Conservation (phyloP, 768 basidiomycete species). For the Clavaria fumosa region DNA sequence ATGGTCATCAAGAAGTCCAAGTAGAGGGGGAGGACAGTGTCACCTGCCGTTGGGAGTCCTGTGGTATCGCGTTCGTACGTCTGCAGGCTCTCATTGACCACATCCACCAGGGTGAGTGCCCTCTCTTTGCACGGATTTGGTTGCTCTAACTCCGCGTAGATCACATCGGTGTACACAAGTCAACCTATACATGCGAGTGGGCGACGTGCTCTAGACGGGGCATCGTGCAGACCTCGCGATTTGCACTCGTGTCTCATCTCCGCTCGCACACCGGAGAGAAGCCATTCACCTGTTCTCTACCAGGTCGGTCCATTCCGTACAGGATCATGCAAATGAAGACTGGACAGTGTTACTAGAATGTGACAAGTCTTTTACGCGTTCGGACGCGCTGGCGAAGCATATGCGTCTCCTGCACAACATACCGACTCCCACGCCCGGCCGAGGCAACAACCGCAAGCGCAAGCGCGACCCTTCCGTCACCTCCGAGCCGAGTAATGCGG, state of each 20-base stretch:
- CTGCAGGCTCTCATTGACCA: conserved; percentile 67
- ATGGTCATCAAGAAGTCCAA: conserved; percentile 20
- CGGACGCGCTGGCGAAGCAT: conserved; percentile 86
- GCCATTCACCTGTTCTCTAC: conserved; percentile 69
- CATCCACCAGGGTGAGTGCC: conserved; percentile 56
- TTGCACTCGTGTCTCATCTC: conserved; percentile 81
- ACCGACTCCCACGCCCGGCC: conserved; percentile 53
- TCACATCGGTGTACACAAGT: conserved; percentile 73
- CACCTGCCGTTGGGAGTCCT: conserved; percentile 76
- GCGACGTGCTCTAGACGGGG: conserved; percentile 64
- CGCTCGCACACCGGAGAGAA: conserved; percentile 92
- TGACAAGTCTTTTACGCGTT: conserved; percentile 89
- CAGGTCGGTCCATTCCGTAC: conserved; percentile 37
- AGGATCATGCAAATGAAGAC: background rate
- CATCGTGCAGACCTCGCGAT: conserved; percentile 74
- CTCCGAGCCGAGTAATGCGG: conserved; percentile 12
- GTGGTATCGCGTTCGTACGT: conserved; percentile 56
- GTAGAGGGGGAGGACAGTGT: conserved; percentile 50
- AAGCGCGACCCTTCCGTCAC: conserved; percentile 23
- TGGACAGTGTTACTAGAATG: conserved; percentile 42
- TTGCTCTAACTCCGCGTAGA: conserved; percentile 24
- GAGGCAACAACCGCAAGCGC: conserved; percentile 61
- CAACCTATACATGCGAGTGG: conserved; percentile 87
- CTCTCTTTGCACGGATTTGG: conserved; percentile 2
- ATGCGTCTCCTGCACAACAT: conserved; percentile 81